phyloP scores from a whole-genome alignment of 2,329 filamentous ascomycete genomes.

The Cytospora paraplurivora region DNA sequence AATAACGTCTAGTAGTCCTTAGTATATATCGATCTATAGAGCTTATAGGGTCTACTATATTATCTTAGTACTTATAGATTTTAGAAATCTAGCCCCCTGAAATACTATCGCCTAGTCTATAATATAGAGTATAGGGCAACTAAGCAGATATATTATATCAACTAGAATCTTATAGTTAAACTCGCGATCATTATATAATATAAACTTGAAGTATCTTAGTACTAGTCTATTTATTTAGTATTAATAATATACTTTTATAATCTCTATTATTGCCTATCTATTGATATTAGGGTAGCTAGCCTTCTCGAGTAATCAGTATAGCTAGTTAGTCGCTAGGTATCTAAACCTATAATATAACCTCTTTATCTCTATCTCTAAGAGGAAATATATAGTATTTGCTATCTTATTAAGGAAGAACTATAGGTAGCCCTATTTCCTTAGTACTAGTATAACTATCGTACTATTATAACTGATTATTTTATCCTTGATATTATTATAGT shows the following conservation, averaged over 20 bases:
- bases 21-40: slow-evolving; percentile 7
- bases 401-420: no score
- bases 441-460: background rate
- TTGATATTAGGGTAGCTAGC: background rate
- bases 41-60: background rate
- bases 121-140: background rate
- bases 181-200: background rate
- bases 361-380: no score
- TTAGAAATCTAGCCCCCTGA: background rate
- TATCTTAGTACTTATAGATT: background rate
- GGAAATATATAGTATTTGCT: no score
- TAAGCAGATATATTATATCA: slow-evolving; percentile 2
- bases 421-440: background rate
- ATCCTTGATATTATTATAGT: background rate
- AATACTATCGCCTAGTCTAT: background rate
- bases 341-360: no score
- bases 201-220: background rate
- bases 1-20: slow-evolving; percentile 3
- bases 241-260: background rate
- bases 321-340: no score
- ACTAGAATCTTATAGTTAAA: slow-evolving; percentile 5
- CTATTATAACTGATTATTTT: slow-evolving; percentile 1
- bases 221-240: slow-evolving; percentile 2
- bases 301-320: slow-evolving; percentile 1
- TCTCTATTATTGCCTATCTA: background rate